Base-by-base conservation (phyloP, 306 rosid genomes). In the Fagus sylvatica region DNA sequence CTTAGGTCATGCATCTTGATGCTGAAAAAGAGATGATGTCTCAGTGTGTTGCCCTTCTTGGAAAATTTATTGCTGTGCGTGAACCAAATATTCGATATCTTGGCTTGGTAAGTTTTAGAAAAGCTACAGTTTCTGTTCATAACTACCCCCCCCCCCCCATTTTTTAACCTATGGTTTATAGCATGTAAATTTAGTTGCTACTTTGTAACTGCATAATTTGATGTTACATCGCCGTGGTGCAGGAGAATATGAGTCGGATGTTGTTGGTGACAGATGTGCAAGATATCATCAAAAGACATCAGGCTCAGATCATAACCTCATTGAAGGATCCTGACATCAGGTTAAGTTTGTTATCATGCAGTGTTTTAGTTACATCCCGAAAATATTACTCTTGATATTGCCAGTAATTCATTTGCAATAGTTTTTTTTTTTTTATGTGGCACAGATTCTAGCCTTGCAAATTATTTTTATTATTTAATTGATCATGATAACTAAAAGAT, bases 21-120 rank as follows among this genome's bases (percentile, higher is more conserved):
- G 99, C 99, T 87, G 99, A 93, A 74, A 93, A 96, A 79, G 99
- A 93, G 91, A 96, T 96, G 99, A 93, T 96, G 99, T 93, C 99
- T 80, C 99, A 96, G 73, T 96, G 99, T 70, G 99, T 93, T 83
- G 98, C 99, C 39, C 98, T 96, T 81, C 98, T 96, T 77, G 99
- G 99, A 79, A 96, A 96, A 78, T 93, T 96, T 83, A 96, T 96
- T 82, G 98, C 99, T 70, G 99, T 96, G 49, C 99, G 98, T 54
- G 99, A 96, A 83, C 99, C 99, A 71, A 96, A 96, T 87, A 96
- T 96, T 60, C 93, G 99, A 74, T 96, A 96, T 82, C 98, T 96
- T 76, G 99, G 99, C 67, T 85, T 96, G 94, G 99, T 96, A 84
- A 88, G 96, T 80, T 76, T 53, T 71, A 75, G 79, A 55, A 34